Evolutionary conservation across 768 basidiomycete species (phyloP), one percentile per base, ranked within the genome.

Genomic region (Trametes cinnabarina): DNA sequence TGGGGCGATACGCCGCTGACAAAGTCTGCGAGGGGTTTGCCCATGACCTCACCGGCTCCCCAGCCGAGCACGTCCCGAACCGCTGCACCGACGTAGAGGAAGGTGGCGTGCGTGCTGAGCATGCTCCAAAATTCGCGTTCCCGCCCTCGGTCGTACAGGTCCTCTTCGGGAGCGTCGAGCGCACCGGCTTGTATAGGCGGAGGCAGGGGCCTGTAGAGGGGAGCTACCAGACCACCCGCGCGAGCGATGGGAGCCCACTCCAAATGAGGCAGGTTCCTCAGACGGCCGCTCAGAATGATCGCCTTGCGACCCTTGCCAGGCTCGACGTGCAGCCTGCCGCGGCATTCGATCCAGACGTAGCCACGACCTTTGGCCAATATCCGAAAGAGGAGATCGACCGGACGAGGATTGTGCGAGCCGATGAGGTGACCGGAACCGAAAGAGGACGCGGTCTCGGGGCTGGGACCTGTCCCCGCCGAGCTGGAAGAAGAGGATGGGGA

Each of bases 291-390:
- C n/a, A 99, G 78, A 34, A 99, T 84, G 67, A 99, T 93, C 2
- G 94, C 92, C 73, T 98, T 97, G 35, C 94, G 78, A 0, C 94
- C 94, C 68, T 98, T 98, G 1, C 94, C 93, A 0, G 93, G 88
- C 74, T 99, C 96, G 55, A 91, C 82, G 66, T 95, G 89, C 39
- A 98, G 78, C 28, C 92, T 79, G 1, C 96, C 96, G n/a, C 87
- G 79, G 48, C 86, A 88, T 69, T 97, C 93, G 15, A 98, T 77
- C 96, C 96, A 99, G 19, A 94, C 81, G 72, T 88, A 94, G 1
- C 65, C 65, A 2, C 77, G 82, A 44, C 71, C 64, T 69, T 90
- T 92, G 7, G 87, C 82, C 28, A 80, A 78, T 8, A 92, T 90
- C 3, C 96, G 80, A 76, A 93, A 98, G 35, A 98, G 81, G 12